A percentile compares a stretch with the other conserved stretches of the same genome.
These are phyloP conservation scores for Oxytropis ochrocephala DNA, from an alignment of 306 rosid species.

Conservation along the genomic window DNA sequence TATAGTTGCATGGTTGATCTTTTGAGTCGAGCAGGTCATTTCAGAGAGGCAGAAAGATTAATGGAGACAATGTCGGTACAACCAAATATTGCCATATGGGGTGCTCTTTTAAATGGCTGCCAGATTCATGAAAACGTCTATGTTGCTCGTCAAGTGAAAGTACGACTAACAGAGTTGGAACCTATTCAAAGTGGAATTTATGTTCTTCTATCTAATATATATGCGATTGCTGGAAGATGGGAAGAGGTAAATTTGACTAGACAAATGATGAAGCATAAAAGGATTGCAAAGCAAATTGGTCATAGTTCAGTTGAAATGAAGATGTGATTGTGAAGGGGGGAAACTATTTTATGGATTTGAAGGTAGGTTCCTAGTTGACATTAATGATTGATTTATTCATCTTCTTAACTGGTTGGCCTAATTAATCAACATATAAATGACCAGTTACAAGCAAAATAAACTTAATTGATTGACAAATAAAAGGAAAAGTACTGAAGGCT, in stretches of 20 bases:
- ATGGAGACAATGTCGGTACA: slow-evolving; percentile 42
- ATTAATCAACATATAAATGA: no score
- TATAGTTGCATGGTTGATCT: no score
- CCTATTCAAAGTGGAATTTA: slow-evolving; percentile 54
- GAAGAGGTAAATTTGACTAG: slow-evolving; percentile 56
- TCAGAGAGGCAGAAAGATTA: slow-evolving; percentile 52
- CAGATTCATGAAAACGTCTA: slow-evolving; percentile 58
- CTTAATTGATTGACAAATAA: no score
- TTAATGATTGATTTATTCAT: no score
- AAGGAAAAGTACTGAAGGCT: no score
- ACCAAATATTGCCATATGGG: slow-evolving; percentile 53
- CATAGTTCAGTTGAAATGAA: slow-evolving; percentile 58
- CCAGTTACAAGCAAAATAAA: no score
- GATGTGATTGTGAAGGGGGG: no score
- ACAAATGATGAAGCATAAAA: slow-evolving; percentile 39
- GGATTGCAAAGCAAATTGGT: slow-evolving; percentile 52
- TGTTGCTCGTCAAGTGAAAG: slow-evolving; percentile 47
- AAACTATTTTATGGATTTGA: no score
- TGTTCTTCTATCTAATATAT: slow-evolving; percentile 69
- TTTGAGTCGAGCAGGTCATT: no score
- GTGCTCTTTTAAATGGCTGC: slow-evolving; percentile 77
- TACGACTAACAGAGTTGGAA: slow-evolving; percentile 34
- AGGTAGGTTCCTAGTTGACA: no score
- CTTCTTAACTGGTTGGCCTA: no score
- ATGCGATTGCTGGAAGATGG: slow-evolving; percentile 64